Evolutionary conservation across 2,329 filamentous ascomycete species (phyloP), one percentile per base, ranked within the genome.

Genomic region (Trichoderma lentiforme): DNA sequence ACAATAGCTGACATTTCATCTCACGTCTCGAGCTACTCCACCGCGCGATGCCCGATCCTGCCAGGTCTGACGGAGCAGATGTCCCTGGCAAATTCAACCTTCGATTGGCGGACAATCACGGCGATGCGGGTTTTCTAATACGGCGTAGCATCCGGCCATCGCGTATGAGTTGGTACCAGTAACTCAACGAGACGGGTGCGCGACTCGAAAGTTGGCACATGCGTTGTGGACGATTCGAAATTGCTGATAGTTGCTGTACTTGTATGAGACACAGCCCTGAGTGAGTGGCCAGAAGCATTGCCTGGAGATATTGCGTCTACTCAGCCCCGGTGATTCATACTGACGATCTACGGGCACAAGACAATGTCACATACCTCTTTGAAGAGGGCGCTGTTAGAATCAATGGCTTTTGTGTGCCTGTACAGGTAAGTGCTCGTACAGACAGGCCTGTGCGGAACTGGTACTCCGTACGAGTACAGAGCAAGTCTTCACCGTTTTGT

Each of bases 1-100:
- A 34, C 51, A 34, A 67, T 67, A 51, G 64, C 64, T 57, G 64
- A 30, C 28, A 28, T 47, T 63, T 61, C 67, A 70, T 61, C 67
- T 70, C 67, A 62, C 67, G 24, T 32, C 28, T 56, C 43, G 21
- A 70, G 21, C 21, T 28, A 21, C 57, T 62, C 67, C 67, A 36
- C 36, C 67, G 56, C 39, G 36, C 67, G 67, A 70, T 63, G 43
- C 57, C 67, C 43, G 43, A 70, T 62, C 58, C 21, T 24, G 28
- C 39, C 58, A 62, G 51, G 57, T 30, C 57, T 63, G 21, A 56
- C 30, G 67, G 67, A 63, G 43, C 58, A 56, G 15, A 61, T 56
- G 21, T 32, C 57, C 57, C 58, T 61, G 43, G 24, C 57, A 68
- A 34, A 32, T 47, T 43, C 34, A 30, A 58, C 36, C 8, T 34